Percentiles rank a stretch among this genome's conserved stretches.
These are phyloP conservation scores for Fusarium burgessii DNA, from an alignment of 2,329 filamentous ascomycete genomes.

Conservation along the genomic window DNA sequence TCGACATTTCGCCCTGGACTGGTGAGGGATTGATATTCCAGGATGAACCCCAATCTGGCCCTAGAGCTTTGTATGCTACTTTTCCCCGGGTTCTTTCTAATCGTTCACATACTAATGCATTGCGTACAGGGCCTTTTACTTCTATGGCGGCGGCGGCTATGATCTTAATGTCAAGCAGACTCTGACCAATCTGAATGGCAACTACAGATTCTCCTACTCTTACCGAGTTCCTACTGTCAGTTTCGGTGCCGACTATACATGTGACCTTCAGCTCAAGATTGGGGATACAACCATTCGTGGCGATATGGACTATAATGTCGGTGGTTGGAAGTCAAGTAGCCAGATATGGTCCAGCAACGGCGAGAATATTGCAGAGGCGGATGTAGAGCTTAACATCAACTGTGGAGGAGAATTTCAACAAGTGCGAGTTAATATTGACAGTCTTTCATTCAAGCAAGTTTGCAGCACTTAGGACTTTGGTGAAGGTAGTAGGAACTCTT, in stretches of 20 bases:
- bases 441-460: not conserved
- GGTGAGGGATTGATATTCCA: no score
- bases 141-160: rapidly evolving
- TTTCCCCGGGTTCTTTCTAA: no score
- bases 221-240: not conserved
- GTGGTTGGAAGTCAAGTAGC: not conserved
- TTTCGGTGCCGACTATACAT: rapidly evolving
- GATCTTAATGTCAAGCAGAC: not conserved
- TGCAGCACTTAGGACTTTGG: not conserved
- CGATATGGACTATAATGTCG: rapidly evolving
- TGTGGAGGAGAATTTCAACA: not conserved
- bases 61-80: no score
- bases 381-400: not conserved
- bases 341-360: not conserved
- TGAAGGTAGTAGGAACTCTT: rapidly evolving
- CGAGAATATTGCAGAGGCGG: not conserved
- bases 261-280: not conserved
- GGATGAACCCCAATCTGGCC: no score
- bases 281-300: not conserved
- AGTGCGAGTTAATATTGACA: not conserved
- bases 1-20: no score
- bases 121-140: not conserved
- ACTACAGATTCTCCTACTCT: not conserved
- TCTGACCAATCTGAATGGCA: not conserved
- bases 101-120: not conserved